These are phyloP conservation scores for Rubroboletus satanas DNA, from an alignment of 768 basidiomycete genomes.

Conservation along the genomic window DNA sequence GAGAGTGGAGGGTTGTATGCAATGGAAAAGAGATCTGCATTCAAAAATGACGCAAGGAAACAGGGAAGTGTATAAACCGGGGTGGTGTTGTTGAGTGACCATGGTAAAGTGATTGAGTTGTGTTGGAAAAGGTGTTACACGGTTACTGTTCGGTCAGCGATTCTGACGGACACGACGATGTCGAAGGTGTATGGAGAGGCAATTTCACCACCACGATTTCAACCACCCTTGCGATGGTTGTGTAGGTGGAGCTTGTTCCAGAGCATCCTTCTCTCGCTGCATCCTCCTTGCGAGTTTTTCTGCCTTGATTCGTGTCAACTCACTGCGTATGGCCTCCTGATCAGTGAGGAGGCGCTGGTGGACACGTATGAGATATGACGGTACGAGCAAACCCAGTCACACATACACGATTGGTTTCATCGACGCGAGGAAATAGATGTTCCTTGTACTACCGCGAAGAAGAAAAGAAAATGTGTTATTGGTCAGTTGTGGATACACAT, in stretches of 20 bases:
- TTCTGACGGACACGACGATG: neutral
- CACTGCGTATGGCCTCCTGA: slow-evolving; percentile 59
- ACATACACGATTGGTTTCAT: slow-evolving; percentile 51
- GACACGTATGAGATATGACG: slow-evolving; percentile 10
- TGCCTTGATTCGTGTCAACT: slow-evolving; percentile 68
- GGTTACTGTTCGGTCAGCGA: neutral
- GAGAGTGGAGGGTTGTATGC: slow-evolving; percentile 28
- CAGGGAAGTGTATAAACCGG: neutral
- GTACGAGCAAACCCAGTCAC: neutral
- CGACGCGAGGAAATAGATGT: slow-evolving; percentile 61
- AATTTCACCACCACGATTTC: slow-evolving; percentile 23
- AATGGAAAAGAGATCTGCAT: slow-evolving; percentile 26
- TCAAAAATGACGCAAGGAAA: slow-evolving; percentile 10
- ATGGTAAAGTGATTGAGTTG: too few species aligned
- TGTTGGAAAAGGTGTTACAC: slow-evolving; percentile 17
- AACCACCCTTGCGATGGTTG: slow-evolving; percentile 28
- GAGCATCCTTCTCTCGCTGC: slow-evolving; percentile 41
- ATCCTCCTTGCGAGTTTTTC: slow-evolving; percentile 47
- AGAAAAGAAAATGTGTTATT: neutral
- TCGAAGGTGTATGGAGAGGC: neutral
- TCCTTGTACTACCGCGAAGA: slow-evolving; percentile 58
- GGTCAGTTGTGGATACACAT: neutral
- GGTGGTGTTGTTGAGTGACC: too few species aligned
- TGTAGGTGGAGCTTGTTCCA: slow-evolving; percentile 11
- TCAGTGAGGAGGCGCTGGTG: slow-evolving; percentile 60